Evolutionary conservation across 306 rosid genomes (phyloP), one percentile per base, ranked within the genome.

Genomic region (Vigna hirtella): DNA sequence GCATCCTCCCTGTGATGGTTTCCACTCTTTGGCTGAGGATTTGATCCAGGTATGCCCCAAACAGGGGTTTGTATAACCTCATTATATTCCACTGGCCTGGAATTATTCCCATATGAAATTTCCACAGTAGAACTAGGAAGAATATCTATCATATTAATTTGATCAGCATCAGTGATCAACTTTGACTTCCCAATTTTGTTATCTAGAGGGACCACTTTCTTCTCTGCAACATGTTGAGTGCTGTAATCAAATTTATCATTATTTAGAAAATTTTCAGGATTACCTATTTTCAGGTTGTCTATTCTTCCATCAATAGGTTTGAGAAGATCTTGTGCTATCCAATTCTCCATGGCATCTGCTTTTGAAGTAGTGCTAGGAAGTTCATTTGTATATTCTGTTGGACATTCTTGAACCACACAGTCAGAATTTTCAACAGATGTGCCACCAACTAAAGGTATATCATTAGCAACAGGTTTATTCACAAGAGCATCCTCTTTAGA

Each of bases 1-100:
- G 76, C 76, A 78, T 72, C 89, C 72, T 88, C 89, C 83, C 78
- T 62, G 50, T 50, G 90, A 68, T 66, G 82, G 59, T 74, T 52
- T 83, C 85, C 92, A 68, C 72, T 83, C 58, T 72, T 88, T 24
- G 85, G 65, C 79, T 87, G 94, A 66, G 84, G 79, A 78, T 79
- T 80, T 73, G 88, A 56, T 78, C 82, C 91, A 70, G 90, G 89
- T 79, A 81, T 79, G 61, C 77, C 91, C 97, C 90, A 83, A 61
- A 81, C 28, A 85, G 95, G 61, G 56, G 86, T 64, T 66, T 87
- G 90, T 68, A 82, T 83, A 62, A 77, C 85, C 80, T 90, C 97
- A 88, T 47, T 80, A 50, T 69, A 70, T 81, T 92, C 95, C 74
- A 71, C 80, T 7, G 85, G 87, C 86, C 79, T 84, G 43, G 90